These are phyloP conservation scores for Naematelia aurantialba DNA, from an alignment of 768 basidiomycete genomes.

Conservation along the genomic window DNA sequence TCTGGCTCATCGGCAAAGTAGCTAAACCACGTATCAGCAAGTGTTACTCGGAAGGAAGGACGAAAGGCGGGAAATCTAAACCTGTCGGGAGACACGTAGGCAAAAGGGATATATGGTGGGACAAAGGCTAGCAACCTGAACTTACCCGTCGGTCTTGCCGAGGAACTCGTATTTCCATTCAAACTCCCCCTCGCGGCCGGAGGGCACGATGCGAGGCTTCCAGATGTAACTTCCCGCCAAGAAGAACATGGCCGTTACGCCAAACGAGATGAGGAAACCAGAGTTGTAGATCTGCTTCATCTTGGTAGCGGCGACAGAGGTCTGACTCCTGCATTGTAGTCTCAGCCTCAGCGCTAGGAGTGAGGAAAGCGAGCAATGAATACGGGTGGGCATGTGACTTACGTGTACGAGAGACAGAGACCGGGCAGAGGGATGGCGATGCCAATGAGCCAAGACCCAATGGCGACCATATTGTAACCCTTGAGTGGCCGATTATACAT, in stretches of 20 bases:
- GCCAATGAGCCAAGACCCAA: conserved; percentile 13
- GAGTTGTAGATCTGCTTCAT: conserved; percentile 6
- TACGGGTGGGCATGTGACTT: neutral
- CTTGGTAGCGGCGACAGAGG: neutral
- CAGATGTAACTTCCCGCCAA: neutral
- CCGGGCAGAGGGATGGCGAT: conserved; percentile 60
- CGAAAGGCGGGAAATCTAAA: too few relatives aligned
- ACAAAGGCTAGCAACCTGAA: neutral
- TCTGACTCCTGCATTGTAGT: neutral
- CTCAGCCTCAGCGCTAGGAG: neutral
- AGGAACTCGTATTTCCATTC: conserved; percentile 1
- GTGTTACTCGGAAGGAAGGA: neutral
- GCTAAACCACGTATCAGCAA: neutral
- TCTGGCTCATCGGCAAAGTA: neutral
- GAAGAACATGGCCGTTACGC: neutral
- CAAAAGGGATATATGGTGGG: neutral
- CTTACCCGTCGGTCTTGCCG: conserved; percentile 5
- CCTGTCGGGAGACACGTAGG: too few relatives aligned
- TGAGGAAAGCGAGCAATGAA: neutral
- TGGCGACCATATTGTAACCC: conserved; percentile 10
- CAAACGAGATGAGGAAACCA: conserved; percentile 6
- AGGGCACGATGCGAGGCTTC: neutral
- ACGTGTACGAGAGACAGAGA: conserved; percentile 50
- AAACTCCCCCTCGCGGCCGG: conserved; percentile 5
- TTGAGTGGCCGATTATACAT: neutral